Base-by-base conservation (phyloP, 139 green algal genomes). In the Chlorella sp. region DNA sequence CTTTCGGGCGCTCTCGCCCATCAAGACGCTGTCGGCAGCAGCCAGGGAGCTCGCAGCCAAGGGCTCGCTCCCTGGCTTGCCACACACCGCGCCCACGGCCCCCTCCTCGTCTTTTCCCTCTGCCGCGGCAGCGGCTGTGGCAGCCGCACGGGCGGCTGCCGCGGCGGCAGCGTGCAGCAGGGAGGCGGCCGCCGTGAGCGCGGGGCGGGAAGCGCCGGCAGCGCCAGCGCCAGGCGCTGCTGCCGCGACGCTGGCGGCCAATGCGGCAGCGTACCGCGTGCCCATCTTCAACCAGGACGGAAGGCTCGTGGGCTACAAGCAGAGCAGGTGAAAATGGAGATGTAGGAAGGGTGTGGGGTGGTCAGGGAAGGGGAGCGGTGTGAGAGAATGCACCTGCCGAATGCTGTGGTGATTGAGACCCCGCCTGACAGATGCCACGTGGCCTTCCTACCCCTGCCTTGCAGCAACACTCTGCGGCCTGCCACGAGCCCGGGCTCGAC, bases 301-400 rank as follows among this genome's bases (percentile, higher is more conserved):
- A 3, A 70, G 41, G 41, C 48, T 83, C 35, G 68, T 83, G 58
- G 77, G 77, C 9, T 83, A 79, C 65, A 73, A 67, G 50, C 77
- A 83, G 50, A 83, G 79, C 70, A 83, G 77, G 68, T 79, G 56
- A 8, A 45, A 15, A n/a, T n/a, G n/a, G n/a, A n/a, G n/a, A n/a
- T n/a, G n/a, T n/a, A n/a, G n/a, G n/a, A n/a, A n/a, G n/a, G n/a
- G n/a, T n/a, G n/a, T n/a, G n/a, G n/a, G n/a, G n/a, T n/a, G n/a
- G n/a, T n/a, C n/a, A n/a, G n/a, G n/a, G n/a, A n/a, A n/a, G n/a
- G n/a, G n/a, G n/a, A n/a, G n/a, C n/a, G n/a, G n/a, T n/a, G n/a
- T n/a, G n/a, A n/a, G n/a, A n/a, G n/a, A n/a, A n/a, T n/a, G n/a
- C n/a, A n/a, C n/a, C n/a, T n/a, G n/a, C n/a, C n/a, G n/a, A n/a